These are phyloP conservation scores for Aspergillus sp. DNA, from an alignment of 2,329 filamentous ascomycete species.

Conservation along the genomic window DNA sequence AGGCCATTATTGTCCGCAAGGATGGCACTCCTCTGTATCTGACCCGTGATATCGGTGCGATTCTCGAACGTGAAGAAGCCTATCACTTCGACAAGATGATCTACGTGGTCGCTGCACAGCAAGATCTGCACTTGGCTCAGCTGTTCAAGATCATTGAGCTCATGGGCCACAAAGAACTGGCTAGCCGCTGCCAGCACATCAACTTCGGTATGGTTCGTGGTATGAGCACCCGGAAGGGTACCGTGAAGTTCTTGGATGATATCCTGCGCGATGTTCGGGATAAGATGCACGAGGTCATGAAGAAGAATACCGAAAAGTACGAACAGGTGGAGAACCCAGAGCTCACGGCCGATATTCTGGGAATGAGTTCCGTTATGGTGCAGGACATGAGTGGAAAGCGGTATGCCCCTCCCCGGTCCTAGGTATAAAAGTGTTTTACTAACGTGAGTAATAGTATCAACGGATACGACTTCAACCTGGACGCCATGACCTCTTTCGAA, in stretches of 20 bases:
- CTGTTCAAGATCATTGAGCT: conserved; percentile 58
- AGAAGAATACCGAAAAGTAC: conserved; percentile 83
- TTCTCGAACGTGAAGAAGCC: conserved; percentile 53
- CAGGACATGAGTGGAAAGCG: conserved; percentile 96
- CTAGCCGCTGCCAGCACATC: conserved; percentile 53
- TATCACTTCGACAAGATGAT: conserved; percentile 62
- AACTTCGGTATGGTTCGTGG: conserved; percentile 61
- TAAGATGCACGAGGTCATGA: conserved; percentile 98
- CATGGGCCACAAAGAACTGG: conserved; percentile 53
- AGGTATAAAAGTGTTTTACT: conserved; percentile 40
- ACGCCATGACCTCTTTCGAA: conserved; percentile 58
- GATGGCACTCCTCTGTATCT: conserved; percentile 62
- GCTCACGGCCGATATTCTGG: conserved; percentile 74
- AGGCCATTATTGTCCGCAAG: conserved; percentile 58
- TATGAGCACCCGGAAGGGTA: conserved; percentile 59
- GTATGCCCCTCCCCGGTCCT: conserved; percentile 36
- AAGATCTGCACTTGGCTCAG: conserved; percentile 57
- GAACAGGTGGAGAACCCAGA: conserved; percentile 76
- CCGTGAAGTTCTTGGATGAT: conserved; percentile 65
- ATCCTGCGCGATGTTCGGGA: conserved; percentile 74
- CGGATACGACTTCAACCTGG: conserved; percentile 58
- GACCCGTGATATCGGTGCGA: conserved; percentile 60
- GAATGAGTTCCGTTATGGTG: conserved; percentile 93
- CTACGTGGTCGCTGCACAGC: conserved; percentile 57
- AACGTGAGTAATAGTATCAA: conserved; percentile 44